These are phyloP conservation scores for Cutaneotrichosporon sp. DNA, from an alignment of 1,284 basidiomycete species.

Conservation along the genomic window DNA sequence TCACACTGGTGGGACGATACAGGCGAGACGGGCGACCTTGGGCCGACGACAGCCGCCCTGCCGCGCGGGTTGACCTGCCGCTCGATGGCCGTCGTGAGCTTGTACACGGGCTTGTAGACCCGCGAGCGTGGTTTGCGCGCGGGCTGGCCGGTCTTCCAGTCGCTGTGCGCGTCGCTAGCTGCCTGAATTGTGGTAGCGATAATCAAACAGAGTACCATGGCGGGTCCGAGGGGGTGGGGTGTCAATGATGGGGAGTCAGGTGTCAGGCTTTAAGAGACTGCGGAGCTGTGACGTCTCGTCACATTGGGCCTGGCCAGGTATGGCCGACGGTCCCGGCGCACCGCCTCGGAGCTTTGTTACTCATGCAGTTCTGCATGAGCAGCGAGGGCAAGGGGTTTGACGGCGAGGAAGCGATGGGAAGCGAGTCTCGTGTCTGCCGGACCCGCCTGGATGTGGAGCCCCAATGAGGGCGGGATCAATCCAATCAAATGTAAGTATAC, in stretches of 20 bases:
- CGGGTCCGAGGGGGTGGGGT: neutral
- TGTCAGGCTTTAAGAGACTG: neutral
- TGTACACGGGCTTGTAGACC: constrained; percentile 6
- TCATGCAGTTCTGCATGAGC: neutral
- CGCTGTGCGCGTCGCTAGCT: constrained; percentile 4
- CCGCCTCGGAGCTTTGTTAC: neutral
- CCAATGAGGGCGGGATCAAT: neutral
- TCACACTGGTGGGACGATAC: too few relatives aligned
- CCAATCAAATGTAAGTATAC: neutral
- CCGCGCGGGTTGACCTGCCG: constrained; percentile 1
- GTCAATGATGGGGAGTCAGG: too few relatives aligned
- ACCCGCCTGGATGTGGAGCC: neutral
- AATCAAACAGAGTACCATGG: neutral
- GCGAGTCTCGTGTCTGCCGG: neutral
- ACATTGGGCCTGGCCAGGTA: too few relatives aligned
- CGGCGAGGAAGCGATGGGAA: neutral
- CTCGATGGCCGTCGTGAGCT: constrained; percentile 1
- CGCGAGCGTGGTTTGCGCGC: neutral
- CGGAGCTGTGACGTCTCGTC: neutral
- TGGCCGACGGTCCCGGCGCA: too few relatives aligned
- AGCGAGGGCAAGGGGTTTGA: neutral
- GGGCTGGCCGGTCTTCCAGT: neutral
- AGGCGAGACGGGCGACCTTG: neutral
- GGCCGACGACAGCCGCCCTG: too few relatives aligned
- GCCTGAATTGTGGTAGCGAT: neutral